Base-by-base conservation (phyloP, 345 rosid genomes). In the Crucihimalaya himalaica region DNA sequence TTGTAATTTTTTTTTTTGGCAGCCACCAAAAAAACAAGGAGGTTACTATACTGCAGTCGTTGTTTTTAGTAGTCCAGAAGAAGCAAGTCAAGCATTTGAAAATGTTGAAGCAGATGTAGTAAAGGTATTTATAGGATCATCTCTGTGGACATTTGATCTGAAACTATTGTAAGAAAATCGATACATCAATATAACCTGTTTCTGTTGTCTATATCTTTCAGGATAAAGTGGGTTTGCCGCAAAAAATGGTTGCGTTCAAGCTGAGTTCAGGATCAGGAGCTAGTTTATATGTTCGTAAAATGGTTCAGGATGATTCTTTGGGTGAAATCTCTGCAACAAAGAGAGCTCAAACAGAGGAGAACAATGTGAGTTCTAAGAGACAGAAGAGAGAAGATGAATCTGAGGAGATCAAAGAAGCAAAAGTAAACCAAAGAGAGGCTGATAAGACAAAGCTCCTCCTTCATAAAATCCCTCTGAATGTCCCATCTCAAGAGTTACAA, bases 61-160 rank as follows among this genome's bases (percentile, higher is more conserved):
- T 46, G 53, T 75, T 61, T 95, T 91, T 71, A 78, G 64, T 35
- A 81, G 78, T 73, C 68, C 79, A 21, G 81, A 81, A 67, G 90
- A 89, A 70, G 99, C 97, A 28, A 25, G 72, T n/a, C 73, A 62
- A 68, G 93, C 89, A 54, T 95, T 87, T 83, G 84, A 85, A 42
- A 85, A 77, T 55, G 47, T 84, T 15, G 58, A 77, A 42, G 97
- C 87, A 56, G 54, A 46, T 60, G 32, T 77, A 68, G 83, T 73
- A 13, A 85, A 81, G 97, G 96, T 91, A 80, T 16, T 45, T 40
- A n/a, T n/a, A 21, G 18, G 52, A 66, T 58, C 25, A 39, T 52
- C 6, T 56, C 28, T 63, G n/a, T 68, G 37, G 27, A 61, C 45
- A 18, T 55, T 42, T 54, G 40, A 40, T 54, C 53, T 74, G 29